These are phyloP conservation scores for Termitomyces sp. DNA, from an alignment of 1,284 basidiomycete genomes.

Conservation along the genomic window DNA sequence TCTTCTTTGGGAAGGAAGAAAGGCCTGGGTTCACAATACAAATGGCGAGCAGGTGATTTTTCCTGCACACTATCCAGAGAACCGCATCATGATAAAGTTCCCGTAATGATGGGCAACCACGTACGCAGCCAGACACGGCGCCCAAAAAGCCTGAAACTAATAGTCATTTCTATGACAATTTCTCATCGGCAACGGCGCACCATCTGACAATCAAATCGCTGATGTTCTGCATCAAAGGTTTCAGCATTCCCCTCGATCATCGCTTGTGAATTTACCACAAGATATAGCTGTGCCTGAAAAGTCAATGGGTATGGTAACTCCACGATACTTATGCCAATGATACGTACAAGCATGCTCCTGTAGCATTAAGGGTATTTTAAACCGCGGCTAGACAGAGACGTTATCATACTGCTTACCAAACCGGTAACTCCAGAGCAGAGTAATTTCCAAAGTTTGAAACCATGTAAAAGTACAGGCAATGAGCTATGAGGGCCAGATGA, in stretches of 20 bases:
- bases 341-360: background rate
- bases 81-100: too few species aligned
- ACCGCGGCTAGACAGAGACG: background rate
- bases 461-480: background rate
- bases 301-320: background rate
- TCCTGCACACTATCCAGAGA: background rate
- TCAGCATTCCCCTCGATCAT: background rate
- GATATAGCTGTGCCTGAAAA: background rate
- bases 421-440: background rate
- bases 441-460: background rate
- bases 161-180: background rate
- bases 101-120: too few species aligned
- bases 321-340: background rate
- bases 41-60: background rate
- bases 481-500: background rate
- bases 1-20: background rate
- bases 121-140: constrained; percentile 22
- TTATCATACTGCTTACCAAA: background rate
- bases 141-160: constrained; percentile 20
- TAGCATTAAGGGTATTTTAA: background rate
- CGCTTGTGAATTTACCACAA: constrained; percentile 1
- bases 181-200: background rate
- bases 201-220: background rate
- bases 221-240: background rate
- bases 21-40: background rate